Conservation (phyloP, 108 stramenopile species). For the Nitzschia palea region DNA sequence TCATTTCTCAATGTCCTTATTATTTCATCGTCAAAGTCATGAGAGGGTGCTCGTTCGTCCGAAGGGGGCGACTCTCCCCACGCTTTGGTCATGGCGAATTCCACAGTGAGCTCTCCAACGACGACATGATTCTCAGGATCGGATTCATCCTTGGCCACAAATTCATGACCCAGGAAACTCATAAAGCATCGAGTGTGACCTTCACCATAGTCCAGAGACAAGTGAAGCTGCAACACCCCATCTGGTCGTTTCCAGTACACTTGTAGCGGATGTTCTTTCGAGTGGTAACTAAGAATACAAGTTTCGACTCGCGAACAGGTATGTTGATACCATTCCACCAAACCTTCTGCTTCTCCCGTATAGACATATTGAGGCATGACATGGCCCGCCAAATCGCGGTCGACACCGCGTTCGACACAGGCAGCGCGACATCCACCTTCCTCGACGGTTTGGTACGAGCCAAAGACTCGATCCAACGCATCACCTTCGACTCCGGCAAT, state of each 20-base stretch:
- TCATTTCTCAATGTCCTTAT: constrained; percentile 35
- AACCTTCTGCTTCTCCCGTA: background rate
- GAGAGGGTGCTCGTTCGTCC: constrained; percentile 24
- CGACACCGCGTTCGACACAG: constrained; percentile 38
- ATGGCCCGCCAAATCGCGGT: constrained; percentile 13
- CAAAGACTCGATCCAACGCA: constrained; percentile 24
- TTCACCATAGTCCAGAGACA: constrained; percentile 45
- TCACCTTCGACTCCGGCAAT: constrained; percentile 13
- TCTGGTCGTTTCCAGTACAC: constrained; percentile 49
- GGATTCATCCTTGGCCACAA: constrained; percentile 40
- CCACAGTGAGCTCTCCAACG: constrained; percentile 42
- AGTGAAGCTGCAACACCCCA: constrained; percentile 18
- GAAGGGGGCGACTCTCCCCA: constrained; percentile 43
- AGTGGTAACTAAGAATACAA: constrained; percentile 61
- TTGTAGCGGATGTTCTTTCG: constrained; percentile 22
- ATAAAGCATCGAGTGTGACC: constrained; percentile 51
- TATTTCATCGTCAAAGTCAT: constrained; percentile 53
- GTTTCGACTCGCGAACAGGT: constrained; percentile 49
- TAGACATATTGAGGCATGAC: constrained; percentile 28
- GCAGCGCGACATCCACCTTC: constrained; percentile 15
- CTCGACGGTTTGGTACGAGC: background rate
- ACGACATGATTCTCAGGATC: constrained; percentile 27
- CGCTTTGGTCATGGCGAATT: constrained; percentile 43
- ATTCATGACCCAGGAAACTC: constrained; percentile 59
- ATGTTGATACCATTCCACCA: constrained; percentile 4